Evolutionary conservation across 495 filamentous ascomycete species (phyloP), one percentile per base, ranked within the genome.

Genomic region (Penicillium pulvis): DNA sequence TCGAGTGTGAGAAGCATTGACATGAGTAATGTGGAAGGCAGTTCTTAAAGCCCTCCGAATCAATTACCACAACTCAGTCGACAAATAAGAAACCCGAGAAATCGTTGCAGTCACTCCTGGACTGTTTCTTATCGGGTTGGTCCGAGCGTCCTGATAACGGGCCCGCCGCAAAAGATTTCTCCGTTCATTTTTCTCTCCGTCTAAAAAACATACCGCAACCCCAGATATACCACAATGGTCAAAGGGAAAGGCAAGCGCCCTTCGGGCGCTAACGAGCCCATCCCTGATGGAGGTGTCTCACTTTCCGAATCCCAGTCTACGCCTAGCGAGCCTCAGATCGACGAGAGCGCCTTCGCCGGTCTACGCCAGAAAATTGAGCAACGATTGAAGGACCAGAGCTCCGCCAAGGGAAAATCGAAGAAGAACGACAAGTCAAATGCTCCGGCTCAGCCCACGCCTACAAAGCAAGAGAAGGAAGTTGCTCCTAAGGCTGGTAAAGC

Each of bases 361-460:
- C 72, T 90, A 60, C 86, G 87, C 30, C 78, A 82, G 51, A 86
- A 83, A 69, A 87, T 90, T 64, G 85, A 90, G 66, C 71, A 78
- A 60, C 73, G 70, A 33, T 67, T 81, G 68, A 81, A 80, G 58
- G 69, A 71, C 50, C 68, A 74, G 68, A 82, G 71, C 57, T 75
- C 78, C 49, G 59, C 62, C 8, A 79, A 80, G 42, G 68, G 75
- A 64, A 81, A 77, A 50, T 57, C 69, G 39, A 83, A 82, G 61
- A 71, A 77, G 28, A 71, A 72, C 33, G 67, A 71, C n/a, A 71
- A 71, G 35, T 6, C 59, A 17, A 54, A 57, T 41, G 55, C 58
- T 55, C 46, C 67, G 26, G 30, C 58, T 11, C 64, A 59, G 12
- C 59, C 64, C 26, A 20, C 63, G 33, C 49, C 59, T 19, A 16